Evolutionary conservation across 352 stramenopile species (phyloP).

Genomic region (Phytophthora pluvialis): DNA sequence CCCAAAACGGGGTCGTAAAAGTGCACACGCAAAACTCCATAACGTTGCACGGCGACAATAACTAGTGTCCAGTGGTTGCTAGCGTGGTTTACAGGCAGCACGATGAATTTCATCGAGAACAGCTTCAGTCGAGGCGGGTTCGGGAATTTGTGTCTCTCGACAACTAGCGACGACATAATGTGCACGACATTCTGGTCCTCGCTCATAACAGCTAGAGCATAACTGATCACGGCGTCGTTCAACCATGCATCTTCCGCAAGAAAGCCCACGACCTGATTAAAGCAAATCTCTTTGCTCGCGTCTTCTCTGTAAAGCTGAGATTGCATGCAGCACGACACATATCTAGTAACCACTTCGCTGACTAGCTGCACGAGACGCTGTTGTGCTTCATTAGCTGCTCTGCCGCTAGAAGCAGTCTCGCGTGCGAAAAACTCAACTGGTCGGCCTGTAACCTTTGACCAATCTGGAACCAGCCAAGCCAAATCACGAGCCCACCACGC

Average conservation of each 20-base stretch:
- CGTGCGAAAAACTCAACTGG: neutral
- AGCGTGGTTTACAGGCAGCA: neutral
- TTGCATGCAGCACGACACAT: neutral
- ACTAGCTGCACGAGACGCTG: neutral
- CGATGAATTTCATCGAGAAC: slow-evolving; percentile 1
- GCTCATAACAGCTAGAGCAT: neutral
- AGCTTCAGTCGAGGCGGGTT: neutral
- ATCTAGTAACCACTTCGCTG: neutral
- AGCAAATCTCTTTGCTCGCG: neutral
- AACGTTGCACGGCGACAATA: neutral
- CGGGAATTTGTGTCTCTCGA: neutral
- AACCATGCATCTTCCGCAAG: neutral
- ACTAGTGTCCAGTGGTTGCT: neutral
- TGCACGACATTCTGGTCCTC: neutral
- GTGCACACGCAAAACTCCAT: neutral
- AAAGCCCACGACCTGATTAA: neutral
- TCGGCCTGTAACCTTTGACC: neutral
- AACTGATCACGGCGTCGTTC: slow-evolving; percentile 1
- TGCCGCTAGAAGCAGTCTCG: neutral
- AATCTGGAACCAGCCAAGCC: neutral
- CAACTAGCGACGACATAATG: neutral
- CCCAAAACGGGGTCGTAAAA: neutral
- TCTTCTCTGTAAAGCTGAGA: neutral
- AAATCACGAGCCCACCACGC: neutral
- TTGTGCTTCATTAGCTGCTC: neutral